Conservation (phyloP, 257 asterid genomes). For the Hygrophila difformis region DNA sequence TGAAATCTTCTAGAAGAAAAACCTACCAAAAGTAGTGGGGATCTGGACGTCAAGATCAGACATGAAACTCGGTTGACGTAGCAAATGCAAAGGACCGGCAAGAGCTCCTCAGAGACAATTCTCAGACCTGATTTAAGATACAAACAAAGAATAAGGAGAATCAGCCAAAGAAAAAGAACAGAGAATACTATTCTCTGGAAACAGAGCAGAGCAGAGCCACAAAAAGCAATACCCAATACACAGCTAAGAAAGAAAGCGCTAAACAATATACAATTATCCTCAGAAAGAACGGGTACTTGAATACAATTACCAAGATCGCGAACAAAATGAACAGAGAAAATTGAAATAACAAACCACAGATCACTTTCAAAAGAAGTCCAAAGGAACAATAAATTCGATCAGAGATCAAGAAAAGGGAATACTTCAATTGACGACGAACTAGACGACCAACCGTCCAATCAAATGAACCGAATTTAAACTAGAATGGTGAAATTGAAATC, state of each 20-base stretch:
- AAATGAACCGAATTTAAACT: too few species aligned
- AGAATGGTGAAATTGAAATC: too few species aligned
- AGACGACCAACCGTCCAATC: neutral
- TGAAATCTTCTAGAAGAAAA: neutral
- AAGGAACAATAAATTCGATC: too few species aligned
- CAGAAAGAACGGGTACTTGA: too few species aligned
- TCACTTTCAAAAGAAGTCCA: too few species aligned
- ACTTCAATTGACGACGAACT: neutral
- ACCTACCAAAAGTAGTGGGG: conserved; percentile 48
- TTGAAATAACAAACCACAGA: neutral
- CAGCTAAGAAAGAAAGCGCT: neutral
- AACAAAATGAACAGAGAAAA: neutral
- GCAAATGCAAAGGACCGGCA: conserved; percentile 9
- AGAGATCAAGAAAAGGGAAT: neutral
- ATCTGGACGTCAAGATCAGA: conserved; percentile 50
- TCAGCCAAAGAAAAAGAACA: neutral
- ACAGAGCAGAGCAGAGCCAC: neutral
- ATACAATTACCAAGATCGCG: neutral
- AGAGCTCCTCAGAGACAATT: conserved; percentile 6
- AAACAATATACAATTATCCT: too few species aligned
- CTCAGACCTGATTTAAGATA: conserved; percentile 14
- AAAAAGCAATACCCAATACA: neutral
- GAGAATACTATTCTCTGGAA: neutral
- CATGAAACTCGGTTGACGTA: conserved; percentile 39
- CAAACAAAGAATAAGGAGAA: neutral